These are phyloP conservation scores for Xylaria multiplex DNA, from an alignment of 2,329 filamentous ascomycete species.

Conservation along the genomic window DNA sequence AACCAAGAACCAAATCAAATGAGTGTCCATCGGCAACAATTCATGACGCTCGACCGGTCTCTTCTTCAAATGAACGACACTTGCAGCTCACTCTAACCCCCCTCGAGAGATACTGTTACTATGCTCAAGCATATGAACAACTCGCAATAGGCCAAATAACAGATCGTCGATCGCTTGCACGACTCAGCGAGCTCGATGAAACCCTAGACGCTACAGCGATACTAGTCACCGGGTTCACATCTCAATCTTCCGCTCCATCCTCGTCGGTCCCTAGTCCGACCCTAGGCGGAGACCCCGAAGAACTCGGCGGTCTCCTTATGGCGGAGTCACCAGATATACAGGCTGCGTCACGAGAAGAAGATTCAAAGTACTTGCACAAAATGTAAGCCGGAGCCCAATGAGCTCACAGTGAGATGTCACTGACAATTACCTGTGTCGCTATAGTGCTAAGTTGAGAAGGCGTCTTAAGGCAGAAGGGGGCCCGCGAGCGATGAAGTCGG, in stretches of 20 bases:
- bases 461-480: slow-evolving; percentile 36
- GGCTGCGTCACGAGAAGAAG: slow-evolving; percentile 21
- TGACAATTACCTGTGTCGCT: slow-evolving; percentile 12
- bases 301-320: slow-evolving; percentile 6
- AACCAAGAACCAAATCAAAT: neutral
- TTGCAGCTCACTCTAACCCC: slow-evolving; percentile 27
- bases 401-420: neutral
- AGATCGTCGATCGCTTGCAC: neutral
- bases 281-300: neutral
- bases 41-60: neutral
- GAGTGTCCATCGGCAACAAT: neutral
- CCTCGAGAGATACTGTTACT: slow-evolving; percentile 38
- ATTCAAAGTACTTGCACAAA: slow-evolving; percentile 20
- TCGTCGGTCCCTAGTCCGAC: slow-evolving; percentile 2
- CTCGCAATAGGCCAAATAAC: slow-evolving; percentile 34
- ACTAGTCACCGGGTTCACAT: neutral
- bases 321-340: slow-evolving; percentile 17
- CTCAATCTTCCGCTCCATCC: slow-evolving; percentile 1
- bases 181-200: neutral
- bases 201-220: slow-evolving; percentile 1
- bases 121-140: slow-evolving; percentile 40
- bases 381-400: slow-evolving; percentile 27
- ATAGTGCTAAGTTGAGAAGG: slow-evolving; percentile 39
- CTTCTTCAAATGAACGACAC: neutral
- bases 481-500: slow-evolving; percentile 32